A percentile compares a stretch with the other conserved stretches of the same genome.
Evolutionary conservation across 208 protist species (phyloP).

Genomic region (Herpetomonas muscarum): DNA sequence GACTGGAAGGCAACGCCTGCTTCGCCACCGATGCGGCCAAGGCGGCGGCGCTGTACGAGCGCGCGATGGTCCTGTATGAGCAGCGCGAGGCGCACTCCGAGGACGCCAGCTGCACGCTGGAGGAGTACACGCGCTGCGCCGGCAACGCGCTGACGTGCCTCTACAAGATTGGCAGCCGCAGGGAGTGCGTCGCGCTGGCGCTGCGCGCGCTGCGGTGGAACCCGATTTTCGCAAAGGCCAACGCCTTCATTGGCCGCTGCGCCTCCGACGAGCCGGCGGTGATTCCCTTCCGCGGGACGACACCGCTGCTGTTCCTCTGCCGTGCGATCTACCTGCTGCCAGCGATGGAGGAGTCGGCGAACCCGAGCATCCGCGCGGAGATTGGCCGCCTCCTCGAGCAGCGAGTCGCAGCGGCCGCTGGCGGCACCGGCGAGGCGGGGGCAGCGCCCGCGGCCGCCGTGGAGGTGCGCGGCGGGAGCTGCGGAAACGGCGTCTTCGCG

Average conservation of each 20-base stretch:
- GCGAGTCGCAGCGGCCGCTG: neutral
- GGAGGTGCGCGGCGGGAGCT: constrained; percentile 17
- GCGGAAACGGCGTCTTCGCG: constrained; percentile 53
- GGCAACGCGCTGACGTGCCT: constrained; percentile 84
- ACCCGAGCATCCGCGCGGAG: constrained; percentile 16
- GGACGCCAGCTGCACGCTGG: constrained; percentile 24
- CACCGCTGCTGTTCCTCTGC: constrained; percentile 55
- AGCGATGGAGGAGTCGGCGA: constrained; percentile 30
- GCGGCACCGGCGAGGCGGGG: constrained; percentile 1
- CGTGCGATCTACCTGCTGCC: constrained; percentile 71
- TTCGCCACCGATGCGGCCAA: constrained; percentile 44
- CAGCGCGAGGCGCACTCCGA: neutral
- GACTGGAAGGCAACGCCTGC: constrained; percentile 58
- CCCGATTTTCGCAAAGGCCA: constrained; percentile 76
- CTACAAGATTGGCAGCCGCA: constrained; percentile 43
- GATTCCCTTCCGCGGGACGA: constrained; percentile 3
- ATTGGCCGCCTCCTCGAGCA: constrained; percentile 19
- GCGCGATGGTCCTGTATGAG: constrained; percentile 54
- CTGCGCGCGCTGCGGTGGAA: constrained; percentile 44
- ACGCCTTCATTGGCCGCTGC: constrained; percentile 74
- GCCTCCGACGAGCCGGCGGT: constrained; percentile 22
- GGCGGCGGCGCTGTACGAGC: constrained; percentile 46
- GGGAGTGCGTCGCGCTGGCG: constrained; percentile 39
- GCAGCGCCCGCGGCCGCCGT: constrained; percentile 5
- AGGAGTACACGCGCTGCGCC: constrained; percentile 77